These are phyloP conservation scores for Aureobasidium zeae DNA, from an alignment of 2,329 filamentous ascomycete species.

Conservation along the genomic window DNA sequence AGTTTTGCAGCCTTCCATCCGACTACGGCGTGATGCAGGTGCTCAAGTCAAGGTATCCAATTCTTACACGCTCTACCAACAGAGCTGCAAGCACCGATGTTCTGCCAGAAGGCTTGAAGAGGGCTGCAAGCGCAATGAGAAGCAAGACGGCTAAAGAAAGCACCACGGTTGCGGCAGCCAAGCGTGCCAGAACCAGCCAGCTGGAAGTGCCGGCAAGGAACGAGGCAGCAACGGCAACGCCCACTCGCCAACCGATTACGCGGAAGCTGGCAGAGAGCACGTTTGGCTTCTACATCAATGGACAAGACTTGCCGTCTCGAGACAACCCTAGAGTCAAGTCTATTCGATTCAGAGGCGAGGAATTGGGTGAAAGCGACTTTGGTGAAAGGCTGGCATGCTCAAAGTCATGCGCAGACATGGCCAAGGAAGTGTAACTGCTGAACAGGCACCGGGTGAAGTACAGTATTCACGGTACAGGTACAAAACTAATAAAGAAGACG, in stretches of 20 bases:
- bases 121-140: not conserved
- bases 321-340: constrained; percentile 2
- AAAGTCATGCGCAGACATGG: too few species aligned
- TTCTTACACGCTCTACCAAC: not conserved
- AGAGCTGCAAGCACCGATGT: not conserved
- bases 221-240: not conserved
- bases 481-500: not conserved
- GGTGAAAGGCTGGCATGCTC: not conserved
- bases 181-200: constrained; percentile 1
- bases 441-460: not conserved
- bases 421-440: too few species aligned
- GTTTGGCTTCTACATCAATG: constrained; percentile 4
- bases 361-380: not conserved
- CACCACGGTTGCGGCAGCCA: not conserved
- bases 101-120: not conserved
- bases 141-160: not conserved
- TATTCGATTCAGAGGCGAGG: constrained; percentile 4
- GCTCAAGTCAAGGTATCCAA: not conserved
- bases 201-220: not conserved
- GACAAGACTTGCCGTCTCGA: not conserved
- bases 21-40: not conserved
- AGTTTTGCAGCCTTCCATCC: not conserved
- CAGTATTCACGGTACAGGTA: too few species aligned
- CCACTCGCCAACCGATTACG: not conserved
- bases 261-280: constrained; percentile 3